phyloP scores from a whole-genome alignment of 106 monocot species.

The Apostasia ramifera region DNA sequence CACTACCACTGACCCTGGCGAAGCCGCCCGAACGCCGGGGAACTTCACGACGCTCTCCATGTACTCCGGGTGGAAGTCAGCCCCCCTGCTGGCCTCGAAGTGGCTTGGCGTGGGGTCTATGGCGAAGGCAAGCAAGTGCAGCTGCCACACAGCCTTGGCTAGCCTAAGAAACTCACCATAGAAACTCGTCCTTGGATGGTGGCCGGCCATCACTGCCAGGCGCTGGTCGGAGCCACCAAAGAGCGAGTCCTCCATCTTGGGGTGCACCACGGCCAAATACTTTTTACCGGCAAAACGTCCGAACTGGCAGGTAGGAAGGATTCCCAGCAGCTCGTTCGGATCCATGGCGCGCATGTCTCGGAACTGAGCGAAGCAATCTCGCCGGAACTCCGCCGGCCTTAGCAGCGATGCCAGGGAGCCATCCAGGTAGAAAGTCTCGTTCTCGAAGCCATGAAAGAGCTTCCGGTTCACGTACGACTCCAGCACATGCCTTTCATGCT shows the following conservation, averaged over 20 bases:
- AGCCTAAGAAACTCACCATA: conserved; percentile 71
- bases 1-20: conserved; percentile 37
- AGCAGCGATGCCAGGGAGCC: conserved; percentile 82
- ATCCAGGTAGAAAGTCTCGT: conserved; percentile 97
- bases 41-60: conserved; percentile 86
- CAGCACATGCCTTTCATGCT: conserved; percentile 55
- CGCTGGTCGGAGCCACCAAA: conserved; percentile 51
- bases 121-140: conserved; percentile 85
- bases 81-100: conserved; percentile 70
- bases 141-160: conserved; percentile 90
- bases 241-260: conserved; percentile 71
- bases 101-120: conserved; percentile 67
- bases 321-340: conserved; percentile 74
- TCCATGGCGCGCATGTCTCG: conserved; percentile 84
- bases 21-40: conserved; percentile 15
- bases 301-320: conserved; percentile 78
- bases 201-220: conserved; percentile 34
- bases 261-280: conserved; percentile 50
- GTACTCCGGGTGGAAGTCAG: conserved; percentile 54
- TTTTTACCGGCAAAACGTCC: conserved; percentile 71
- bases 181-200: conserved; percentile 66
- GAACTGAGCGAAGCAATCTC: conserved; percentile 73
- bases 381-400: conserved; percentile 56
- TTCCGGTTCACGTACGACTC: conserved; percentile 69
- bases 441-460: conserved; percentile 84